Percentiles rank a stretch among this genome's conserved stretches.
These are phyloP conservation scores for Perkinsela sp. DNA, from an alignment of 208 protist species.

Conservation along the genomic window DNA sequence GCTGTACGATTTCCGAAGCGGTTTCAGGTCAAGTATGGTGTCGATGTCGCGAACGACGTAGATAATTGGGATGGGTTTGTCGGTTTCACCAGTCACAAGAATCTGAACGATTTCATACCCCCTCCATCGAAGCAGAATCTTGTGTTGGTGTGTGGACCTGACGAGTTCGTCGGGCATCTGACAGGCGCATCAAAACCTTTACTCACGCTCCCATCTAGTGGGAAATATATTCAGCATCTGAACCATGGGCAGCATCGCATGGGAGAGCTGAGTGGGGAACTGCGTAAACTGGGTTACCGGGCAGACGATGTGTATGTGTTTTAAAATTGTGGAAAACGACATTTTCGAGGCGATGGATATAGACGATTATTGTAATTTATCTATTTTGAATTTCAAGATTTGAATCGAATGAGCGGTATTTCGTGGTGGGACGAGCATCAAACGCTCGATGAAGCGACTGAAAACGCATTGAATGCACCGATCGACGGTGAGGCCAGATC, in stretches of 20 bases:
- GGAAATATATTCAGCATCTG: conserved; percentile 21
- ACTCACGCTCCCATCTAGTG: conserved; percentile 28
- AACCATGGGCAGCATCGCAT: conserved; percentile 1
- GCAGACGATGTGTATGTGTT: conserved; percentile 57
- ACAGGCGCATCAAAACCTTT: conserved; percentile 18
- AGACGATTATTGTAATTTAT: too few relatives aligned
- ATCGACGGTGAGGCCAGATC: neutral
- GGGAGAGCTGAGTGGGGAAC: conserved; percentile 11
- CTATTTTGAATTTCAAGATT: too few relatives aligned
- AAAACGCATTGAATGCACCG: neutral
- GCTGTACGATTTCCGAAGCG: conserved; percentile 18
- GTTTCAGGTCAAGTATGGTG: conserved; percentile 51
- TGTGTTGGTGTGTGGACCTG: conserved; percentile 51
- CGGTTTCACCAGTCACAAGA: conserved; percentile 28
- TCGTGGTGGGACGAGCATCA: neutral
- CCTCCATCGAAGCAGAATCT: conserved; percentile 23
- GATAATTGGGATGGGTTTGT: conserved; percentile 40
- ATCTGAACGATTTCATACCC: conserved; percentile 41
- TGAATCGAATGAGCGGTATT: neutral
- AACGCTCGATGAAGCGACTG: neutral
- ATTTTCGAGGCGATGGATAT: too few relatives aligned
- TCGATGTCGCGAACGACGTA: conserved; percentile 40
- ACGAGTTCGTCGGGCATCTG: conserved; percentile 41
- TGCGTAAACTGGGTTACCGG: conserved; percentile 40
- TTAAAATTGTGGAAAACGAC: conserved; percentile 6